Evolutionary conservation across 2,329 filamentous ascomycete genomes (phyloP), one percentile per base, ranked within the genome.

Genomic region (Stachybotrys echinatus): DNA sequence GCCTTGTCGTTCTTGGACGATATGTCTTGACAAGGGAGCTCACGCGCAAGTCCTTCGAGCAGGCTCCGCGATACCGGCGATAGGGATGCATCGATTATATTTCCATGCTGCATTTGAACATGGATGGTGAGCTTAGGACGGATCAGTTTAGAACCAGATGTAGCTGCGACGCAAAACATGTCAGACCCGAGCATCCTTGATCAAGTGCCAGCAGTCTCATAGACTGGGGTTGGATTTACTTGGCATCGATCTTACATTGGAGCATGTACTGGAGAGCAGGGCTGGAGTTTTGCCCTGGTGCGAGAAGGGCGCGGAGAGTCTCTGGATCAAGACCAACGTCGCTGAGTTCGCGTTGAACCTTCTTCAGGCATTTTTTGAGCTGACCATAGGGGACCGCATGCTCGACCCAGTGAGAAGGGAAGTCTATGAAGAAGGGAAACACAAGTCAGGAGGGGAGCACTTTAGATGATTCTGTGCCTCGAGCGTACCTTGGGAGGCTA

Each of bases 341-440:
- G 39, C 76, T 71, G 48, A 95, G 76, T 71, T 95, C 89, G 47
- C 74, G 71, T 55, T 85, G 81, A 46, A 95, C 85, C 63, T 85
- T 85, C 64, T 92, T 92, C 63, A 95, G 85, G 68, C 88, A 89
- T 72, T 95, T 95, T 70, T 95, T 95, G 50, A 95, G 79, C 66
- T 90, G 82, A 42, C 85, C 80, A 65, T 95, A 95, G 3, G 88
- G 89, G 54, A 95, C 88, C 45, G 90, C 89, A 23, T 83, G 84
- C 42, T 86, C 77, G 45, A 91, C 72, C 81, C 81, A 85, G 62
- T 85, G 83, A 46, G 80, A 71, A 7, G 90, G 90, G 64, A 90
- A 95, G 55, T 81, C 86, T 75, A n/a, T 3, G 39, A 18, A 37
- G 20, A 18, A 48, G 31, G 27, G 5, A 34, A 34, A 34, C 27